Percentiles rank a stretch among this genome's conserved stretches.
Conservation (phyloP, 2,329 filamentous ascomycete species). For the Cyphellophora europaea region DNA sequence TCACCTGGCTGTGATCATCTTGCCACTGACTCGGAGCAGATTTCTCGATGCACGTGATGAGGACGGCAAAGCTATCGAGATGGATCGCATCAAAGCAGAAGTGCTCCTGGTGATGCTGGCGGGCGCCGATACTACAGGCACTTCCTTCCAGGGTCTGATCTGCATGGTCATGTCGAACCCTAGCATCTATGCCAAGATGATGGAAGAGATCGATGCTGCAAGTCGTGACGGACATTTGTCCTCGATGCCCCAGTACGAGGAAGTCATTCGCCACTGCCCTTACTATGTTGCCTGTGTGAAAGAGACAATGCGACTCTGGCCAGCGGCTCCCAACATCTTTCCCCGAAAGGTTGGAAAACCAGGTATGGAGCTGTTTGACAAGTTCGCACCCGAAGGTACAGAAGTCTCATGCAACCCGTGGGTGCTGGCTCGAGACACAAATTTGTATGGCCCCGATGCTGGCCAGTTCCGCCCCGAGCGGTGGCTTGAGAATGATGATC, state of each 20-base stretch:
- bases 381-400: constrained; percentile 29
- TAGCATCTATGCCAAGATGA: constrained; percentile 35
- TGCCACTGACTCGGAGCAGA: not conserved
- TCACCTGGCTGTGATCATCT: too few relatives aligned
- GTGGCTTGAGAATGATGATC: constrained; percentile 47
- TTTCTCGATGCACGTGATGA: constrained; percentile 35
- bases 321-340: constrained; percentile 43
- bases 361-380: constrained; percentile 29
- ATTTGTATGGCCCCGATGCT: constrained; percentile 70
- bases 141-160: constrained; percentile 40
- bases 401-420: constrained; percentile 41
- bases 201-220: constrained; percentile 36
- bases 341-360: constrained; percentile 33
- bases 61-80: constrained; percentile 35
- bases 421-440: constrained; percentile 40
- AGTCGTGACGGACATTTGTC: constrained; percentile 23
- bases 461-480: constrained; percentile 68
- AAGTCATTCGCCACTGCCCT: constrained; percentile 32
- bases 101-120: constrained; percentile 43
- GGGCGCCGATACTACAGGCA: constrained; percentile 44
- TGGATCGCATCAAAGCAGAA: constrained; percentile 45
- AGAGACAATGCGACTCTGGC: constrained; percentile 42
- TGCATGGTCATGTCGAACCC: constrained; percentile 31
- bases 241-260: constrained; percentile 31
- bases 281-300: constrained; percentile 44